These are phyloP conservation scores for Oryza brachyantha DNA, from an alignment of 176 grass and related monocot genomes.

Conservation along the genomic window DNA sequence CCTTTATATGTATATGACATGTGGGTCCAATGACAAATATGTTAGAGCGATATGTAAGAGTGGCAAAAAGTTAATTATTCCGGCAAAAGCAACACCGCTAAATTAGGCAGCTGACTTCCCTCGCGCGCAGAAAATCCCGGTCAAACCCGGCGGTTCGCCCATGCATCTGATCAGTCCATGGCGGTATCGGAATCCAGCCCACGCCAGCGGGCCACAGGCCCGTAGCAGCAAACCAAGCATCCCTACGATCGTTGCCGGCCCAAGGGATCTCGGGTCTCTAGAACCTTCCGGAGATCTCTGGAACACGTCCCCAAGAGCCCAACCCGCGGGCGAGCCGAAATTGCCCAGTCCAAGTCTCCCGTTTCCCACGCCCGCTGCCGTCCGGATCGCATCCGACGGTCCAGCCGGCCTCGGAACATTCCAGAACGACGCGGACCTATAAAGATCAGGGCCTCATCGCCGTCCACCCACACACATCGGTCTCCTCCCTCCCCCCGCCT, in stretches of 20 bases:
- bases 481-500: not conserved
- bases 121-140: not conserved
- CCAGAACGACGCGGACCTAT: constrained; percentile 46
- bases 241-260: not conserved
- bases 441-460: not conserved
- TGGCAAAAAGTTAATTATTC: too few species aligned
- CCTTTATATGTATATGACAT: too few species aligned
- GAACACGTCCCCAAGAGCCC: not conserved
- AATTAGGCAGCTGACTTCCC: not conserved
- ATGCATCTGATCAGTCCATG: too few species aligned
- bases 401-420: not conserved
- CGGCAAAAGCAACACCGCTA: too few species aligned
- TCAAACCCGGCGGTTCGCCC: not conserved
- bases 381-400: constrained; percentile 41
- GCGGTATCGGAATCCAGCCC: not conserved
- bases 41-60: too few species aligned
- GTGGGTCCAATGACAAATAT: too few species aligned
- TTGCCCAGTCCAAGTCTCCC: not conserved
- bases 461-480: not conserved
- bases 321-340: not conserved
- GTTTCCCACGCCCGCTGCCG: not conserved
- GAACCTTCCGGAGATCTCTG: constrained; percentile 33
- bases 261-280: not conserved
- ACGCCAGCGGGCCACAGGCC: not conserved
- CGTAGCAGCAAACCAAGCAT: not conserved